Evolutionary conservation across 106 monocot species (phyloP).

Genomic region (Dioscorea zingiberensis): DNA sequence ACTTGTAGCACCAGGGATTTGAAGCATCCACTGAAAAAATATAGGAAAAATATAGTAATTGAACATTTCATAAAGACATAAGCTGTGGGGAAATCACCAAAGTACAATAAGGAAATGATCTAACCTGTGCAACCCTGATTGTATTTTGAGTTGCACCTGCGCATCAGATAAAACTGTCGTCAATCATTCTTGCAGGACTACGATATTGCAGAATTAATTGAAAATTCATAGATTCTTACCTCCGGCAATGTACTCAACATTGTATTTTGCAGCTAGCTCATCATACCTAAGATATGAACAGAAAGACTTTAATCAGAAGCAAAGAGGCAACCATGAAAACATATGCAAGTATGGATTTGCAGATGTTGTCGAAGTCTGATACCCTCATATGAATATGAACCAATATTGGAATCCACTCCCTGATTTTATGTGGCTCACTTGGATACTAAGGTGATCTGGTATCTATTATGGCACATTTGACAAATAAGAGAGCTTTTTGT

Average conservation of each 20-base stretch:
- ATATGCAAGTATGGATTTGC: too few relatives aligned
- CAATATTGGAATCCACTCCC: not conserved
- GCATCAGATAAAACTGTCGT: conserved; percentile 1
- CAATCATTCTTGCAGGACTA: not conserved
- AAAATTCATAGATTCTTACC: conserved; percentile 29
- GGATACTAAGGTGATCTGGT: not conserved
- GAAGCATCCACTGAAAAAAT: conserved; percentile 90
- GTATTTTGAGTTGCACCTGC: conserved; percentile 94
- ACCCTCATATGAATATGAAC: not conserved
- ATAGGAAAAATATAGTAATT: not conserved
- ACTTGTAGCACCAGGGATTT: conserved; percentile 91
- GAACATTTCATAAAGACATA: not conserved
- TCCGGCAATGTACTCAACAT: conserved; percentile 94
- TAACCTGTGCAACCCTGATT: conserved; percentile 95
- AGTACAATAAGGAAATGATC: not conserved
- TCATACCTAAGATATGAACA: conserved; percentile 57
- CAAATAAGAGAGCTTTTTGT: not conserved
- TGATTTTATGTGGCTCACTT: not conserved
- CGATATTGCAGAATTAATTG: not conserved
- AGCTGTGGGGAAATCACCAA: not conserved
- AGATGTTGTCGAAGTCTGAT: too few relatives aligned
- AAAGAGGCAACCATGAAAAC: not conserved
- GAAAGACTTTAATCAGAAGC: not conserved
- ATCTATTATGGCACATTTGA: not conserved
- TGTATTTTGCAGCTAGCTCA: conserved; percentile 61